phyloP scores from a whole-genome alignment of 1,139 yeast species.

The Candida gigantensis region DNA sequence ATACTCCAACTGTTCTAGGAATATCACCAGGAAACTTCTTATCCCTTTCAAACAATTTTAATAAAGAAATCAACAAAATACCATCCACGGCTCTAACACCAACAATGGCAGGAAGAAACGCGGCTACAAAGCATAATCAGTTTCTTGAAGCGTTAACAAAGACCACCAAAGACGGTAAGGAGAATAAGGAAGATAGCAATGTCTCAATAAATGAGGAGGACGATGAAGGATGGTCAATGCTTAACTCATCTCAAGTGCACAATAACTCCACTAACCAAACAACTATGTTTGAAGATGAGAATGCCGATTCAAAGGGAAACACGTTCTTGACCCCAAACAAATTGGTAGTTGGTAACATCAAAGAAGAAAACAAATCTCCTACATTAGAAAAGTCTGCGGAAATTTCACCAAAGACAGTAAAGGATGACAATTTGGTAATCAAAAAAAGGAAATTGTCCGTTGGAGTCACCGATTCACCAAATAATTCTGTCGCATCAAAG shows the following conservation, averaged over 20 bases:
- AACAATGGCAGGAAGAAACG: background rate
- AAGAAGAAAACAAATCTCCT: slow-evolving; percentile 13
- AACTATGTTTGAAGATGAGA: slow-evolving; percentile 30
- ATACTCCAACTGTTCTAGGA: slow-evolving; percentile 32
- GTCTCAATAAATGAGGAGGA: slow-evolving; percentile 11
- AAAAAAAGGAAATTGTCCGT: slow-evolving; percentile 13
- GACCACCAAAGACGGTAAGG: slow-evolving; percentile 1
- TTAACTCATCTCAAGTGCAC: slow-evolving; percentile 19
- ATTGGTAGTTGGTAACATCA: slow-evolving; percentile 13
- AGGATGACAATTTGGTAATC: slow-evolving; percentile 1
- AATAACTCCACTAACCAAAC: slow-evolving; percentile 29
- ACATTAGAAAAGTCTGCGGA: slow-evolving; percentile 5
- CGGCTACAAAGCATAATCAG: slow-evolving; percentile 6
- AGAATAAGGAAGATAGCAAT: slow-evolving; percentile 1
- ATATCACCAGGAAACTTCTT: slow-evolving; percentile 43
- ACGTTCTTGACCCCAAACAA: slow-evolving; percentile 38
- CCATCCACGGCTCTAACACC: slow-evolving; percentile 3
- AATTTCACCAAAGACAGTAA: slow-evolving; percentile 6
- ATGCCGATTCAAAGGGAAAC: slow-evolving; percentile 4
- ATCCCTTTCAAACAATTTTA: slow-evolving; percentile 25
- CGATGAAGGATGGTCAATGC: slow-evolving; percentile 35
- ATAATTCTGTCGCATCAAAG: slow-evolving; percentile 38
- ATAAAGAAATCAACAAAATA: slow-evolving; percentile 11
- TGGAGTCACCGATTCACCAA: slow-evolving; percentile 32
- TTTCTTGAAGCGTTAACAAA: slow-evolving; percentile 13